Percentiles rank a stretch among this genome's conserved stretches.
Conservation (phyloP, 306 rosid genomes). For the Begonia loranthoides region DNA sequence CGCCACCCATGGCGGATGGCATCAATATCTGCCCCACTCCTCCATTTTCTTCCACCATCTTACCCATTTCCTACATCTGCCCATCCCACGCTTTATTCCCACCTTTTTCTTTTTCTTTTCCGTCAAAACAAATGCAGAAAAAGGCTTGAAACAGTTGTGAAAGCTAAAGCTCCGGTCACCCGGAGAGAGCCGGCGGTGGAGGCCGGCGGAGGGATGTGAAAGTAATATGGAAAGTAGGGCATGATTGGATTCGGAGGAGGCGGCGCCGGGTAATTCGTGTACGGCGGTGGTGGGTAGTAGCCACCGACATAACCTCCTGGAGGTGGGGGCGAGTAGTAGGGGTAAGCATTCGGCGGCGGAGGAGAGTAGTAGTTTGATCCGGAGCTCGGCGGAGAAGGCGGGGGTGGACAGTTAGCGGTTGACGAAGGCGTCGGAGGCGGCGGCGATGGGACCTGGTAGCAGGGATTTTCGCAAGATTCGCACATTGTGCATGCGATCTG, state of each 20-base stretch:
- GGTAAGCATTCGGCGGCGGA: conserved; percentile 58
- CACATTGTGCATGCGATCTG: conserved; percentile 97
- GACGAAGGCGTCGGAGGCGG: conserved; percentile 21
- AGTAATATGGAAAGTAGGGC: conserved; percentile 82
- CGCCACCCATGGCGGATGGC: no score
- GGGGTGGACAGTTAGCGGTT: conserved; percentile 35
- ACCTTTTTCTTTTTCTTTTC: conserved; percentile 2
- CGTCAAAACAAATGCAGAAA: conserved; percentile 24
- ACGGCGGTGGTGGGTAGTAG: conserved; percentile 56
- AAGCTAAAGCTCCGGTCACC: conserved; percentile 5
- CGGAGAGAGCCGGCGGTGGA: conserved; percentile 19
- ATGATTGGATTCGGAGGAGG: conserved; percentile 98
- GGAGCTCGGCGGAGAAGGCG: conserved; percentile 50
- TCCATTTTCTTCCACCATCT: neutral
- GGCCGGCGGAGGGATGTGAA: conserved; percentile 55
- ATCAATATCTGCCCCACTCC: no score
- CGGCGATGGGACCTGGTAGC: conserved; percentile 35
- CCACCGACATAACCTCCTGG: conserved; percentile 19
- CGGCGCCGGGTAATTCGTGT: conserved; percentile 45
- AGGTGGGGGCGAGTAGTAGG: conserved; percentile 34
- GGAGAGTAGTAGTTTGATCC: conserved; percentile 30
- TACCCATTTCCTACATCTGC: neutral
- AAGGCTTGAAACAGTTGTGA: conserved; percentile 9
- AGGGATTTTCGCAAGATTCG: conserved; percentile 71
- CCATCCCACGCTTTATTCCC: neutral